These are phyloP conservation scores for Lophiostoma macrostomum DNA, from an alignment of 495 filamentous ascomycete genomes.

Conservation along the genomic window DNA sequence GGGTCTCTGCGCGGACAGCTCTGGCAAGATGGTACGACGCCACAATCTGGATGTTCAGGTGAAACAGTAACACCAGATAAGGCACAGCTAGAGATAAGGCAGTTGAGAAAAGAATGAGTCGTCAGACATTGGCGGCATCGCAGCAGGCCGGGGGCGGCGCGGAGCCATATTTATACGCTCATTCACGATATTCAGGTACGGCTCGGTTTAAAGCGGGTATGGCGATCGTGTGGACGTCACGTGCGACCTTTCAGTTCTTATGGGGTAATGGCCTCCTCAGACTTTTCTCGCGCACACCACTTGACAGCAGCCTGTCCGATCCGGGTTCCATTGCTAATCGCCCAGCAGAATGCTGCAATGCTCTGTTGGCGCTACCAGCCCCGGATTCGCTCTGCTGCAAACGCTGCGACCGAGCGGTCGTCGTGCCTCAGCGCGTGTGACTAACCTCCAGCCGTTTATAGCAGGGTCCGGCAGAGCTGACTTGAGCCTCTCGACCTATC, in stretches of 20 bases:
- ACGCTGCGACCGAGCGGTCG: too few relatives aligned
- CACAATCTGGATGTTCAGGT: slow-evolving; percentile 20
- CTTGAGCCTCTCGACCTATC: too few relatives aligned
- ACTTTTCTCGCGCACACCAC: too few relatives aligned
- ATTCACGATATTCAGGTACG: too few relatives aligned
- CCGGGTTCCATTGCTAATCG: slow-evolving; percentile 11
- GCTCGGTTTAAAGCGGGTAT: slow-evolving; percentile 2
- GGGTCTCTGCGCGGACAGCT: too few relatives aligned
- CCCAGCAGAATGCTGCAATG: background rate
- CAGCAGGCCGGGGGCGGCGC: background rate
- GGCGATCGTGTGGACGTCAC: background rate
- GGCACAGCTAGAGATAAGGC: slow-evolving; percentile 11
- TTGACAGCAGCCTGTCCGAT: too few relatives aligned
- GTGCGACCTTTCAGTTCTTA: too few relatives aligned
- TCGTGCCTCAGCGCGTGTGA: too few relatives aligned
- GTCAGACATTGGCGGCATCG: background rate
- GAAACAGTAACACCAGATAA: slow-evolving; percentile 28
- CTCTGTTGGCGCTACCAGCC: background rate
- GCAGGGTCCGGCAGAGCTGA: too few relatives aligned
- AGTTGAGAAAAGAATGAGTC: background rate
- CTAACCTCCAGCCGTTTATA: too few relatives aligned
- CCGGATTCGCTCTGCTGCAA: slow-evolving; percentile 15
- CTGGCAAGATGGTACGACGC: slow-evolving; percentile 16
- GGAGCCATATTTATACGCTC: too few relatives aligned
- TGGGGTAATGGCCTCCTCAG: too few relatives aligned